Percentiles rank a stretch among this genome's conserved stretches.
Evolutionary conservation across 345 rosid species (phyloP).

Genomic region (Eucalyptus sp.): DNA sequence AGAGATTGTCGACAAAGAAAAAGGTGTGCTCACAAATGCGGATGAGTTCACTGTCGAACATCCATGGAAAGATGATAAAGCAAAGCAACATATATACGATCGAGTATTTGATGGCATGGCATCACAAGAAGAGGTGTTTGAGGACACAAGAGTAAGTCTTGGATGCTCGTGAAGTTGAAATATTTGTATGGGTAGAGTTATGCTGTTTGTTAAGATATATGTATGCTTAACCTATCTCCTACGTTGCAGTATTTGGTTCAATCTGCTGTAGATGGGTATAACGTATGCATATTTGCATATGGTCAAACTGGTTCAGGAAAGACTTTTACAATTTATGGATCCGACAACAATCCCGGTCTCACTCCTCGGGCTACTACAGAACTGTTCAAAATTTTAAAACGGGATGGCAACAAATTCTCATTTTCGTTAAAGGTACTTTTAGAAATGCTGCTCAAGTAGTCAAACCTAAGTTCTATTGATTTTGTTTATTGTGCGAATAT

Average conservation of each 20-base stretch:
- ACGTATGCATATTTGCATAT: conserved; percentile 94
- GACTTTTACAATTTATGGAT: conserved; percentile 92
- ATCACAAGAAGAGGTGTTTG: conserved; percentile 77
- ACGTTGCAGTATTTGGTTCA: conserved; percentile 74
- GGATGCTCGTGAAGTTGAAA: not conserved
- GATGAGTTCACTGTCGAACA: conserved; percentile 96
- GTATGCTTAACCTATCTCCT: not conserved
- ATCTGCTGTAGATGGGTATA: conserved; percentile 93
- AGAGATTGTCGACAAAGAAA: conserved; percentile 53
- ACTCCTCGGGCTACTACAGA: conserved; percentile 87
- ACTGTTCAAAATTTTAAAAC: conserved; percentile 66
- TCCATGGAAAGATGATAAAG: conserved; percentile 88
- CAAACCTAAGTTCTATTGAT: not conserved
- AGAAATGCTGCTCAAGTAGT: not conserved
- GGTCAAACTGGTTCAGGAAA: conserved; percentile 99
- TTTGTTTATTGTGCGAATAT: not conserved
- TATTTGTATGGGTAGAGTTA: not conserved
- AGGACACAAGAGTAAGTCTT: conserved; percentile 69
- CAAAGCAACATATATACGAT: conserved; percentile 87
- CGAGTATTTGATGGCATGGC: conserved; percentile 75
- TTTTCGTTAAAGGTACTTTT: conserved; percentile 71
- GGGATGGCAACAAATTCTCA: conserved; percentile 69
- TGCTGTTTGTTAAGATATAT: not conserved
- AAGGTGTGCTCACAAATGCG: conserved; percentile 16
- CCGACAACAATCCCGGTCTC: conserved; percentile 66